Base-by-base conservation (phyloP, 495 filamentous ascomycete genomes). In the Annulohypoxylon maeteangense region DNA sequence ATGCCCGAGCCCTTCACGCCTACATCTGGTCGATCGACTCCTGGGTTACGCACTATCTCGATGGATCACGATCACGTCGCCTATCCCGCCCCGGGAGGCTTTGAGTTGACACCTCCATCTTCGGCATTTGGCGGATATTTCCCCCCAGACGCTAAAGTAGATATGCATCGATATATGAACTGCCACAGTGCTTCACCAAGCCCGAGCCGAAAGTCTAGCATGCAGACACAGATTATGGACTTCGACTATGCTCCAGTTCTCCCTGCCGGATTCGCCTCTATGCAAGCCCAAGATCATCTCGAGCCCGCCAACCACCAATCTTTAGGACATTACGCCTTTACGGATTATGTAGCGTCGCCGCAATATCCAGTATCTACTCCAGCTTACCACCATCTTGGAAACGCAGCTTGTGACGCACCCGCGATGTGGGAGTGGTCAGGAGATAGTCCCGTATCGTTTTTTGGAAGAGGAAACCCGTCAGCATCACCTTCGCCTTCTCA, bases 1-100 rank as follows among this genome's bases (percentile, higher is more conserved):
- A 59, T 70, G 34, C 80, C 75, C 32, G 79, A 77, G 25, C 77
- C 80, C 4, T 81, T 74, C 51, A 83, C 82, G 3, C 82, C 82
- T 12, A 74, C 71, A 4, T 83, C 81, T 50, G 78, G 78, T 25
- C 72, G 67, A 62, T 77, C 78, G 7, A 78, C 74, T 10, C 76
- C 71, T 47, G 65, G 65, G 2, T 31, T 66, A 36, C 64, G 62
- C 29, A 67, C 67, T 11, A 34, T 77, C 1, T 67, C 71, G 40
- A 74, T 74, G 62, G 65, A 71, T 3, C 65, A 78, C 68, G 45
- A 79, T 45, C 4, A 72, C 69, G 40, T 67, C 18, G 23, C 70
- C 55, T 73, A 73, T 53, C 61, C 70, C n/a, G 34, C 64, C 74
- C 77, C 45, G 48, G 60, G 25, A 65, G 76, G 23, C 8, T 70